Evolutionary conservation across 805 yeast species (phyloP).

Genomic region (Starmerella cellae): DNA sequence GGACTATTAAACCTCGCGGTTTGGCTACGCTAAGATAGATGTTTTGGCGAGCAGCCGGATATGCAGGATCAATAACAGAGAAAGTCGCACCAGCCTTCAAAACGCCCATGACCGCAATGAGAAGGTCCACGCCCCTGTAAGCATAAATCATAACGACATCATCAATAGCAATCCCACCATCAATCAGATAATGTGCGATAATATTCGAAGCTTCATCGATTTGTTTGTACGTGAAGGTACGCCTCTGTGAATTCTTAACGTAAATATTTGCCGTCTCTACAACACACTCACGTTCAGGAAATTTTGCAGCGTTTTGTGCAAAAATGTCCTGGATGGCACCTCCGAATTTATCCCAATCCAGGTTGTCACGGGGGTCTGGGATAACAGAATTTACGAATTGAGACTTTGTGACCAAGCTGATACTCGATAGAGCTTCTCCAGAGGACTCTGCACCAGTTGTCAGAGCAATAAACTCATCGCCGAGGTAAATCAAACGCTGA

Average conservation of each 20-base stretch:
- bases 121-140: constrained; percentile 89
- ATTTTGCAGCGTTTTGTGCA: constrained; percentile 66
- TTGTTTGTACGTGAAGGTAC: constrained; percentile 72
- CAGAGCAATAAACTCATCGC: constrained; percentile 50
- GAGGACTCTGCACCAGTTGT: constrained; percentile 8
- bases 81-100: constrained; percentile 97
- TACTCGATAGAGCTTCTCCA: constrained; percentile 41
- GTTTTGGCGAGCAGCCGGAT: constrained; percentile 96
- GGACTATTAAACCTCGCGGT: constrained; percentile 81
- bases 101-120: constrained; percentile 95
- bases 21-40: constrained; percentile 84
- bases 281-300: constrained; percentile 82
- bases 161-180: constrained; percentile 72
- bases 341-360: constrained; percentile 82
- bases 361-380: constrained; percentile 77
- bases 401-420: constrained; percentile 54
- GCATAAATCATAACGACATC: constrained; percentile 98
- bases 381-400: constrained; percentile 39
- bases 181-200: constrained; percentile 76
- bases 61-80: constrained; percentile 97
- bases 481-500: constrained; percentile 53
- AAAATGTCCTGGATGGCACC: constrained; percentile 97
- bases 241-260: constrained; percentile 33
- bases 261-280: constrained; percentile 72
- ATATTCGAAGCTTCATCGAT: constrained; percentile 87